phyloP scores from a whole-genome alignment of 1,284 basidiomycete species.

The Pascua guehoae region DNA sequence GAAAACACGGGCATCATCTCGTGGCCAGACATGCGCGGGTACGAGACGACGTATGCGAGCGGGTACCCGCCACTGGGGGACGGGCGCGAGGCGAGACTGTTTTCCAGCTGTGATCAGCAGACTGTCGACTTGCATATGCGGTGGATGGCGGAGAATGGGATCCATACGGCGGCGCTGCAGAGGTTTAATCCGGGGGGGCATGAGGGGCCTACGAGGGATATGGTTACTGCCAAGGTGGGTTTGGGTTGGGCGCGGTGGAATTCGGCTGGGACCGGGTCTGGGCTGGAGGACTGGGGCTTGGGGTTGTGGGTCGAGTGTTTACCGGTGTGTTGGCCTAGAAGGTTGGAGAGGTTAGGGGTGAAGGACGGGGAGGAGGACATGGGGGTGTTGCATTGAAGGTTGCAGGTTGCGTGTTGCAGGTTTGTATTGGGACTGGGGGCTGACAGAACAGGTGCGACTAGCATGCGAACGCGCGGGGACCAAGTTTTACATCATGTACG shows the following conservation, averaged over 20 bases:
- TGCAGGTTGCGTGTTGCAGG: no score
- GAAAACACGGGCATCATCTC: constrained; percentile 15
- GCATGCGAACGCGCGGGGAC: constrained; percentile 9
- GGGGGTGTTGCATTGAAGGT: no score
- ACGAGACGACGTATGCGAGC: constrained; percentile 10
- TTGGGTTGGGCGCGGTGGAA: no score
- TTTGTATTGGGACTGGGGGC: no score
- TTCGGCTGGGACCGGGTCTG: no score
- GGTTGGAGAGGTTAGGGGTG: no score
- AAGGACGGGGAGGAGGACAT: no score
- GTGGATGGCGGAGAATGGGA: constrained; percentile 13
- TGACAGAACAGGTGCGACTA: background rate
- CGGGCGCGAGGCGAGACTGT: constrained; percentile 10
- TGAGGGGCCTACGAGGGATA: constrained; percentile 17
- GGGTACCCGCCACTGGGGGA: background rate
- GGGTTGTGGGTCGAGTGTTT: no score
- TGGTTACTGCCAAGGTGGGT: constrained; percentile 5
- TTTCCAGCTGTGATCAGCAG: constrained; percentile 10
- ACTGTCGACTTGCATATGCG: constrained; percentile 14
- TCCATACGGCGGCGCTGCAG: constrained; percentile 21
- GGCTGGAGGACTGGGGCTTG: no score
- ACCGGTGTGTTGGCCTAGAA: no score
- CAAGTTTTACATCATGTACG: constrained; percentile 24
- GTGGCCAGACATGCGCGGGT: constrained; percentile 18
- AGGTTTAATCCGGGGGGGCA: constrained; percentile 17